Evolutionary conservation across 2,329 filamentous ascomycete species (phyloP).

Genomic region (Penicillium sp.): DNA sequence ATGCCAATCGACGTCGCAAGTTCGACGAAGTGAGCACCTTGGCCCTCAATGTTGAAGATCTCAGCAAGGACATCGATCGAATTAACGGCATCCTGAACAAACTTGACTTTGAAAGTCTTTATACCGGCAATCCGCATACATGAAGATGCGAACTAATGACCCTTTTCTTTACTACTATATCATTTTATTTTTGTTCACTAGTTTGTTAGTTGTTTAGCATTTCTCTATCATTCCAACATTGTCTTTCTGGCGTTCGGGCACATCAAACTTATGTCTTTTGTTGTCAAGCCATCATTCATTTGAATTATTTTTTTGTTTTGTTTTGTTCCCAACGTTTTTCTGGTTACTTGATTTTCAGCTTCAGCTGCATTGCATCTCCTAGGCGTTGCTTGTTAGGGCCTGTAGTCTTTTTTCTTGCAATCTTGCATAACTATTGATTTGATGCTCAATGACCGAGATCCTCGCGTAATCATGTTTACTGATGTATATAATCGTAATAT

Average conservation of each 20-base stretch:
- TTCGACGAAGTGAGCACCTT: slow-evolving; percentile 85
- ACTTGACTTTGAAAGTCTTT: slow-evolving; percentile 60
- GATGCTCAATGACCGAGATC: not conserved
- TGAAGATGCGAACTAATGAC: not conserved
- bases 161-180: not conserved
- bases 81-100: slow-evolving; percentile 62
- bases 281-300: not conserved
- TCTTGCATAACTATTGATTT: not conserved
- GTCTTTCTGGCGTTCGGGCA: not conserved
- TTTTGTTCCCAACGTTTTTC: not conserved
- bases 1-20: slow-evolving; percentile 68
- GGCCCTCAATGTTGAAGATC: slow-evolving; percentile 74
- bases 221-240: not conserved
- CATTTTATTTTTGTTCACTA: not conserved
- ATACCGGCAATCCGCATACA: slow-evolving; percentile 26
- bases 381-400: not conserved
- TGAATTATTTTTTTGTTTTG: not conserved
- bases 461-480: not conserved
- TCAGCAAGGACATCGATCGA: slow-evolving; percentile 71
- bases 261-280: not conserved
- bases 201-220: not conserved
- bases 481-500: not conserved
- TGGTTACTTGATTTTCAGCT: not conserved
- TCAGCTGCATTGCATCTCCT: slow-evolving; percentile 1
- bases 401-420: not conserved